Evolutionary conservation across 1,139 yeast genomes (phyloP).

Genomic region (Insectozyma bohioensis): DNA sequence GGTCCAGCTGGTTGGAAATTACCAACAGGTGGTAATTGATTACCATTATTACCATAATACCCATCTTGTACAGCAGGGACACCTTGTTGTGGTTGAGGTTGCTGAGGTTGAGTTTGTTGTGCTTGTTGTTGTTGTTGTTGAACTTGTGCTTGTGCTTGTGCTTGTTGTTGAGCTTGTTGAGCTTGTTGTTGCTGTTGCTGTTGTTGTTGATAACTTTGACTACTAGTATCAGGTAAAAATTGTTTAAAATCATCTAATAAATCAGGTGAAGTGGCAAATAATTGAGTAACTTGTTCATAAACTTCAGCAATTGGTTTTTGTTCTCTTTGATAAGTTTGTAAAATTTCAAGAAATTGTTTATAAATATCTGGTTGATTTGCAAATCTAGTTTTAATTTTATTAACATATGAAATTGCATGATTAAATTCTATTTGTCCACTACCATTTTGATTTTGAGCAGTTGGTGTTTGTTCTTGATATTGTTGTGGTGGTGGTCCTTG

Average conservation of each 20-base stretch:
- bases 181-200: slow-evolving; percentile 13
- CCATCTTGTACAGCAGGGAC: slow-evolving; percentile 16
- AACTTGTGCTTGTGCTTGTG: no score
- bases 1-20: slow-evolving; percentile 73
- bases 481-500: slow-evolving; percentile 18
- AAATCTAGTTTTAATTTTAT: slow-evolving; percentile 91
- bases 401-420: slow-evolving; percentile 94
- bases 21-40: slow-evolving; percentile 92
- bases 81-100: slow-evolving; percentile 6
- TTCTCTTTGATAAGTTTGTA: slow-evolving; percentile 95
- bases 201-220: slow-evolving; percentile 28
- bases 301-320: slow-evolving; percentile 95
- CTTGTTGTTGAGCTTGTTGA: slow-evolving; percentile 5
- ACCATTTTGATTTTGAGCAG: slow-evolving; percentile 25
- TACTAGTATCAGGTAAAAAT: slow-evolving; percentile 87
- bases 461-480: slow-evolving; percentile 20
- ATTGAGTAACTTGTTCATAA: slow-evolving; percentile 84
- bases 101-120: no score
- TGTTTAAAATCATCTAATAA: slow-evolving; percentile 91
- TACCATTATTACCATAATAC: slow-evolving; percentile 27
- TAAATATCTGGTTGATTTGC: slow-evolving; percentile 94
- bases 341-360: slow-evolving; percentile 88
- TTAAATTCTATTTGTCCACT: slow-evolving; percentile 94
- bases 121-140: slow-evolving; percentile 14
- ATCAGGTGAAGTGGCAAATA: slow-evolving; percentile 93